Conservation (phyloP, 2,329 filamentous ascomycete species). For the Colletotrichum navitas region DNA sequence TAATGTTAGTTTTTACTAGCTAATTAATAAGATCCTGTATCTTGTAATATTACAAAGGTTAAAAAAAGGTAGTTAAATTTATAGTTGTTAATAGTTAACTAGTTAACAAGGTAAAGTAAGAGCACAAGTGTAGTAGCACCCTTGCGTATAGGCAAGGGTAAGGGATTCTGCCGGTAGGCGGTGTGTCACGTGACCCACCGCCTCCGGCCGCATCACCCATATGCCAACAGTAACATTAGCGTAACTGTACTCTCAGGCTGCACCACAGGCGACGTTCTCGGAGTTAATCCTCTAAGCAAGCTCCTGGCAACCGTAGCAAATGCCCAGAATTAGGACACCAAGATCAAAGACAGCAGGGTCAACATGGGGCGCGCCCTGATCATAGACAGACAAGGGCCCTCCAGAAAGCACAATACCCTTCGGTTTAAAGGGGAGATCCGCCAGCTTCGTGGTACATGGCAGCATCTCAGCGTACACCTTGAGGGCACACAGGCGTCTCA, state of each 20-base stretch:
- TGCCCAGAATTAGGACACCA: conserved; percentile 69
- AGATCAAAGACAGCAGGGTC: conserved; percentile 87
- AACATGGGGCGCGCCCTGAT: conserved; percentile 78
- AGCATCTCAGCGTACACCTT: conserved; percentile 91
- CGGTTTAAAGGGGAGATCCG: conserved; percentile 82
- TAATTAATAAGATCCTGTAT: no score
- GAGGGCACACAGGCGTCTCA: conserved; percentile 80
- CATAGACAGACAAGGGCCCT: conserved; percentile 79
- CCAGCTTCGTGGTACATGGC: conserved; percentile 85
- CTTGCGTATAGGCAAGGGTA: no score
- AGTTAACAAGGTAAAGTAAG: no score
- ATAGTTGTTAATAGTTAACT: no score
- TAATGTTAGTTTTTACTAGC: no score
- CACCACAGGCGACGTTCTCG: conserved; percentile 75
- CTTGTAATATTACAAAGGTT: no score
- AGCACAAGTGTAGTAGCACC: no score
- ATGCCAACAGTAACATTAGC: no score
- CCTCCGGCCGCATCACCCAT: no score
- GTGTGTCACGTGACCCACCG: no score
- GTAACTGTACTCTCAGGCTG: conserved; percentile 58
- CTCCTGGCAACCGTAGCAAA: conserved; percentile 74
- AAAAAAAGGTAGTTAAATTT: no score
- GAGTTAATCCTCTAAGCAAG: conserved; percentile 72
- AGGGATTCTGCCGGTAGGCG: no score
- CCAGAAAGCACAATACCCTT: conserved; percentile 78